Evolutionary conservation across 257 asterid species (phyloP).

Genomic region (Solanum sitiens): DNA sequence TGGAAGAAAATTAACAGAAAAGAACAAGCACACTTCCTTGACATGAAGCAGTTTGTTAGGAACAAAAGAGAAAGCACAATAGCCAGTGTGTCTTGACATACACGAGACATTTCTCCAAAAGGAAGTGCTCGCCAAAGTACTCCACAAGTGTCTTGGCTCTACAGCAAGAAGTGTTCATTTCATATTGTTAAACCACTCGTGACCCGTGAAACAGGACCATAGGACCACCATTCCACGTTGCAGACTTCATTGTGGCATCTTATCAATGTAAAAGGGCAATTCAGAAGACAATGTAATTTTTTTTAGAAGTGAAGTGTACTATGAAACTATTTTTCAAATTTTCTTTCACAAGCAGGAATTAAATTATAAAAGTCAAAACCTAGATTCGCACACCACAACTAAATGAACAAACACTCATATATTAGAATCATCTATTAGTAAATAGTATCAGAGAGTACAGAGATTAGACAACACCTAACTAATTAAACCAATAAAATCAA

Average conservation of each 20-base stretch:
- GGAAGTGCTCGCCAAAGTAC: conserved; percentile 69
- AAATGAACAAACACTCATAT: not conserved
- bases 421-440: not conserved
- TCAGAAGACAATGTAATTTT: too few species aligned
- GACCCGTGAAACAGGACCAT: too few species aligned
- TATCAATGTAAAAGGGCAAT: too few species aligned
- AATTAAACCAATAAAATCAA: not conserved
- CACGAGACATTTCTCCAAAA: conserved; percentile 45
- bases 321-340: not conserved
- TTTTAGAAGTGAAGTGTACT: too few species aligned
- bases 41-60: not conserved
- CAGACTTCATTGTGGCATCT: too few species aligned
- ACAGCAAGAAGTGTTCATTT: conserved; percentile 46
- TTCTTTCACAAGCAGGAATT: not conserved
- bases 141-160: conserved; percentile 69
- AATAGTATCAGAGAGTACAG: not conserved
- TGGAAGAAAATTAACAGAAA: not conserved
- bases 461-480: not conserved
- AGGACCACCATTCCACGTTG: too few species aligned
- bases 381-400: not conserved
- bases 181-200: conserved; percentile 30
- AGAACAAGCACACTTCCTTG: not conserved
- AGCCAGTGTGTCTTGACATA: conserved; percentile 22
- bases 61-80: not conserved
- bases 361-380: not conserved